Base-by-base conservation (phyloP, 2,329 filamentous ascomycete species). In the Dichotomopilus funicola region DNA sequence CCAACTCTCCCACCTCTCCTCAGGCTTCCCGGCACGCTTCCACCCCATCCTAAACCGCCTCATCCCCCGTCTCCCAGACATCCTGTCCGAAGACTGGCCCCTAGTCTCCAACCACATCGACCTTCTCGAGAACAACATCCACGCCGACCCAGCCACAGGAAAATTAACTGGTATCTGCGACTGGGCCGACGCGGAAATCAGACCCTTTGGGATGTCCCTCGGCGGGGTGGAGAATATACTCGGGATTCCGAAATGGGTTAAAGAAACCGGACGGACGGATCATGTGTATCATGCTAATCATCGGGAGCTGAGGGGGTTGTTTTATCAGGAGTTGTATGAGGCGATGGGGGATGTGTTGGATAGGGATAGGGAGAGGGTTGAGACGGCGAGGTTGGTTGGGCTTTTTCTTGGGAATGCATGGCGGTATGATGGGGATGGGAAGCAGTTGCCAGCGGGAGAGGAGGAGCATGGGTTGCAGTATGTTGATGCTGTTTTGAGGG, bases 71-170 rank as follows among this genome's bases (percentile, higher is more conserved):
- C 40, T 44, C 40, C 49, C 4, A 13, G 8, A 35, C 27, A 35
- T 51, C 49, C 10, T 11, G 31, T 12, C 40, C 11, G 40, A 27
- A 2, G 49, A 44, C 5, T 51, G 49, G 49, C 40, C 49, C 3
- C 49, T 51, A 11, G 38, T 51, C 40, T 38, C 49, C 31, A 51
- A 44, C 49, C 38, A 51, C 40, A 51, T 51, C 40, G 49, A 51
- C 40, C 49, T 44, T 6, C 40, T 51, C 8, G 48, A 50, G 38
- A 51, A 51, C 38, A 51, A 43, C 49, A 51, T 51, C 40, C 40
- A 51, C 40, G 49, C 44, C 31, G 40, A 51, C 49, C 38, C 40
- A 7, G 12, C 12, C 33, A 36, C 40, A 27, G 49, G 49, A 1
- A 19, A 36, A 36, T n/a, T 51, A 33, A 44, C 33, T 12, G 49